Percentiles rank a stretch among this genome's conserved stretches.
Evolutionary conservation across 164 flowering plant genomes (phyloP).

Genomic region (Magnolia kwangsiensis): DNA sequence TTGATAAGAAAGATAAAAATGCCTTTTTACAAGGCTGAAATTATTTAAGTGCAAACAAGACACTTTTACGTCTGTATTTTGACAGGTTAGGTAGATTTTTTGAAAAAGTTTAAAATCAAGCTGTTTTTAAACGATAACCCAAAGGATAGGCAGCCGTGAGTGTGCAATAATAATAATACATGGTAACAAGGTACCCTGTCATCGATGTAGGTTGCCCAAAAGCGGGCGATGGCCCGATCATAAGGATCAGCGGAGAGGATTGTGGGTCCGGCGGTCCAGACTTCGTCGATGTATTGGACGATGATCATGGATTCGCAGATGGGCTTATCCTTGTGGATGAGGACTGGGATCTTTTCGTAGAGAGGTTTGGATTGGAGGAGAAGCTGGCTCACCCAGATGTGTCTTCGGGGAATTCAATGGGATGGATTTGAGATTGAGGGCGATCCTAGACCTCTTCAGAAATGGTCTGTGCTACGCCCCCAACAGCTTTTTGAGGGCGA

Average conservation of each 20-base stretch:
- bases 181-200: slow-evolving; percentile 4
- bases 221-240: slow-evolving; percentile 10
- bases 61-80: no score
- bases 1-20: no score
- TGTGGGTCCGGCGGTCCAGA: slow-evolving; percentile 8
- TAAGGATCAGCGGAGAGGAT: slow-evolving; percentile 13
- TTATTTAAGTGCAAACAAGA: no score
- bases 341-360: slow-evolving; percentile 18
- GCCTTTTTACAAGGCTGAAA: no score
- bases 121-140: no score
- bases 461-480: slow-evolving; percentile 61
- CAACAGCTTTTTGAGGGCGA: slow-evolving; percentile 44
- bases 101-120: no score
- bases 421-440: slow-evolving; percentile 48
- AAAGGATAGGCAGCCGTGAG: no score
- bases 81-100: no score
- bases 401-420: slow-evolving; percentile 29
- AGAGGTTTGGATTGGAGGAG: slow-evolving; percentile 14
- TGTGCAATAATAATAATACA: no score
- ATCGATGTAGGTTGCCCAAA: slow-evolving; percentile 16
- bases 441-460: slow-evolving; percentile 15
- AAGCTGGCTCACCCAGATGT: not conserved
- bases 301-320: slow-evolving; percentile 23
- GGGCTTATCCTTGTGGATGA: slow-evolving; percentile 16
- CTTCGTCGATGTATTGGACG: slow-evolving; percentile 17